phyloP scores from a whole-genome alignment of 2,329 filamentous ascomycete species.

The Xenoacremonium recifei region DNA sequence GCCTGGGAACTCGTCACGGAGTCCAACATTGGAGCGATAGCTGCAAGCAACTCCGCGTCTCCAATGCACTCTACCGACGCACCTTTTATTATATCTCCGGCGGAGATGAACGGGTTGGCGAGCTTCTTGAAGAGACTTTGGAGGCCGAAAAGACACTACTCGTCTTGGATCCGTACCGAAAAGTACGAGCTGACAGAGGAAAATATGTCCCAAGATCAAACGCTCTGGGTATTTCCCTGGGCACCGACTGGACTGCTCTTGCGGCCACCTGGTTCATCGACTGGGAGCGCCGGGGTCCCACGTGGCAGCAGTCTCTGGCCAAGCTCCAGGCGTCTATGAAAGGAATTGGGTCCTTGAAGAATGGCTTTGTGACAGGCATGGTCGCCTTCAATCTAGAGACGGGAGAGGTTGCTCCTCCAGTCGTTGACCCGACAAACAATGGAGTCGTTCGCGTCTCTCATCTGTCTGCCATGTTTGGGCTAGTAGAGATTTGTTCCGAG shows the following conservation, averaged over 20 bases:
- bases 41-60: constrained; percentile 61
- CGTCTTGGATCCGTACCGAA: constrained; percentile 55
- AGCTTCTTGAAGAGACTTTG: constrained; percentile 49
- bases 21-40: constrained; percentile 62
- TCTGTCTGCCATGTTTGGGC: constrained; percentile 56
- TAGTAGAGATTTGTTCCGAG: constrained; percentile 57
- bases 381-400: constrained; percentile 48
- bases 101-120: constrained; percentile 56
- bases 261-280: constrained; percentile 58
- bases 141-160: constrained; percentile 53
- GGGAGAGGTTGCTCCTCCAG: constrained; percentile 50
- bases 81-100: constrained; percentile 55
- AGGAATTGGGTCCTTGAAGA: constrained; percentile 53
- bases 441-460: constrained; percentile 54
- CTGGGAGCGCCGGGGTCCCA: constrained; percentile 55
- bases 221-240: constrained; percentile 49
- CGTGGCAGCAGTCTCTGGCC: constrained; percentile 49
- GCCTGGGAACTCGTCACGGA: constrained; percentile 61
- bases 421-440: constrained; percentile 48
- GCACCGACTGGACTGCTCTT: constrained; percentile 58
- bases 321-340: constrained; percentile 49
- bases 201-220: constrained; percentile 37
- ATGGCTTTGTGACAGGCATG: constrained; percentile 59
- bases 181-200: constrained; percentile 54
- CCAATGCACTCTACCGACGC: constrained; percentile 53